phyloP scores from a whole-genome alignment of 805 yeast species.

The Kazachstania bromeliacearum region DNA sequence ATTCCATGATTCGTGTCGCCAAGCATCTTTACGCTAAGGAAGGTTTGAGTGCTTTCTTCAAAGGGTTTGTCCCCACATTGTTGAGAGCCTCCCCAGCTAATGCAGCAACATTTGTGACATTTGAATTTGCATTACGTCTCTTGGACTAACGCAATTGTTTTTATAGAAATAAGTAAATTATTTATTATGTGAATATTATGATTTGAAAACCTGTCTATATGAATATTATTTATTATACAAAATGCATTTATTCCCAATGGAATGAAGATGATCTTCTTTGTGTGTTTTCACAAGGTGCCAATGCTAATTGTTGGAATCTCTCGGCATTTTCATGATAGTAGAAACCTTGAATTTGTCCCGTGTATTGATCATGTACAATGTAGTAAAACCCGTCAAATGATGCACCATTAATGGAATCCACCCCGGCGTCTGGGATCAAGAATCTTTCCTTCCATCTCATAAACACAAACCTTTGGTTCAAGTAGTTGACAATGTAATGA shows the following conservation, averaged over 20 bases:
- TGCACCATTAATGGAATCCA: constrained; percentile 46
- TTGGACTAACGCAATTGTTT: constrained; percentile 32
- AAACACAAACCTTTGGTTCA: constrained; percentile 45
- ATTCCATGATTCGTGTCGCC: constrained; percentile 50
- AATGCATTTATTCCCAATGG: neutral
- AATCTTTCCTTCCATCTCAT: constrained; percentile 96
- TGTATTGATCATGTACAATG: constrained; percentile 66
- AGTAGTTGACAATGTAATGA: constrained; percentile 12
- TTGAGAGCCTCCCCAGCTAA: constrained; percentile 97
- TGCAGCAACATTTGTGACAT: constrained; percentile 92
- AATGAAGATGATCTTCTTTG: constrained; percentile 8
- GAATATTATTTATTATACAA: neutral
- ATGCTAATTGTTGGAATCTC: constrained; percentile 62
- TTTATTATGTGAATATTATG: too few species aligned
- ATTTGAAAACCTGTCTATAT: neutral
- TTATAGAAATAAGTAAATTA: neutral
- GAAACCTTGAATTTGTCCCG: constrained; percentile 69
- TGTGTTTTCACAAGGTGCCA: constrained; percentile 26
- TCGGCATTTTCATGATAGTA: constrained; percentile 78
- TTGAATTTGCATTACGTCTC: constrained; percentile 77
- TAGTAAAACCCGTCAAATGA: constrained; percentile 91
- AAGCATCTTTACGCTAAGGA: constrained; percentile 41
- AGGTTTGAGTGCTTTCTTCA: constrained; percentile 73
- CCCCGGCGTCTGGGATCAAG: constrained; percentile 67
- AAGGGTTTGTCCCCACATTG: constrained; percentile 87